These are phyloP conservation scores for Paramecium bursaria DNA, from an alignment of 73 alveolate genomes.

Conservation along the genomic window DNA sequence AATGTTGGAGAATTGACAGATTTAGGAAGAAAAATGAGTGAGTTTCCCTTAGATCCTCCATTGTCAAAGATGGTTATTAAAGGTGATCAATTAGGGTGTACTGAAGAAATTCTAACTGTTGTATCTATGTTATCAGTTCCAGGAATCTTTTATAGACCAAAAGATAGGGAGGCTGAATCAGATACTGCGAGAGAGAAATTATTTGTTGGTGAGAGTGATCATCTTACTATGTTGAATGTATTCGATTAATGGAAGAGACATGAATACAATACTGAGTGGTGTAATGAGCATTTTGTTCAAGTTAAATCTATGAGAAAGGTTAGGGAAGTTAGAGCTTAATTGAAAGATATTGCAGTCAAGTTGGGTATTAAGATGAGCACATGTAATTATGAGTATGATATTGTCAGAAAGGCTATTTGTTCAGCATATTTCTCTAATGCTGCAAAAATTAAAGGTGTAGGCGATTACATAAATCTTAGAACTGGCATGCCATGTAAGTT, in stretches of 20 bases:
- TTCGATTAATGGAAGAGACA: conserved; percentile 98
- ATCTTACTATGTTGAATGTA: conserved; percentile 97
- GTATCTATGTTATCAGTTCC: conserved; percentile 99
- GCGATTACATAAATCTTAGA: conserved; percentile 98
- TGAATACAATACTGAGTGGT: conserved; percentile 96
- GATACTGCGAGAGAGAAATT: conserved; percentile 99
- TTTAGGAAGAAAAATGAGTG: conserved; percentile 99
- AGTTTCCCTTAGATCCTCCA: conserved; percentile 99
- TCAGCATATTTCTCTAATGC: conserved; percentile 99
- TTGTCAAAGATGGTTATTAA: conserved; percentile 98
- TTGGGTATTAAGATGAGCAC: conserved; percentile 85
- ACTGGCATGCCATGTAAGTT: conserved; percentile 99
- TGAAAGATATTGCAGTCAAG: conserved; percentile 91
- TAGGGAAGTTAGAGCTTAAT: conserved; percentile 91
- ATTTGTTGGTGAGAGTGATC: conserved; percentile 99
- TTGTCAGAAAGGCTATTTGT: conserved; percentile 98
- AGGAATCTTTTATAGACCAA: conserved; percentile 98
- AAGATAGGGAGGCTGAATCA: conserved; percentile 96
- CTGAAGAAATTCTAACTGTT: conserved; percentile 96
- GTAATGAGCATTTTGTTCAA: conserved; percentile 96
- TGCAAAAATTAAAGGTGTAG: conserved; percentile 98
- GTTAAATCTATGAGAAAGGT: conserved; percentile 96
- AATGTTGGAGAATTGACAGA: conserved; percentile 98
- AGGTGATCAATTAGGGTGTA: conserved; percentile 87
- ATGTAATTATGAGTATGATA: conserved; percentile 97